Percentiles rank a stretch among this genome's conserved stretches.
Evolutionary conservation across 257 asterid genomes (phyloP).

Genomic region (Petunia axillaris): DNA sequence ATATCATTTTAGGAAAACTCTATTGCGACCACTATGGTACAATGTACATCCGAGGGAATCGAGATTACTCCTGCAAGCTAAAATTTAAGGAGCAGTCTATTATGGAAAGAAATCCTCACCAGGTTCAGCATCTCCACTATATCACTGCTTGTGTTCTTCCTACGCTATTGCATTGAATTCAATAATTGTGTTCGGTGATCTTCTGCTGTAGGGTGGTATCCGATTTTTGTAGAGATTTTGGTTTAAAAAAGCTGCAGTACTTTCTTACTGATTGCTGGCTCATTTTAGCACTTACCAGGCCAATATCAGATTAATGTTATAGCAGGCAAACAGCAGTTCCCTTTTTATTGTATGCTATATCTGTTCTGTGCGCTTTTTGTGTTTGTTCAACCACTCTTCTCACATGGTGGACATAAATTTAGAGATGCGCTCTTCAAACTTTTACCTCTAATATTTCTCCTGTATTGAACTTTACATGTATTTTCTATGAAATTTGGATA

Average conservation of each 20-base stretch:
- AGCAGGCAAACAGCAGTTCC: neutral
- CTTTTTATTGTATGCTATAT: neutral
- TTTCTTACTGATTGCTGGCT: neutral
- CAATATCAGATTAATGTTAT: neutral
- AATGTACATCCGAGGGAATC: conserved; percentile 30
- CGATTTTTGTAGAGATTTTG: neutral
- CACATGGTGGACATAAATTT: no score
- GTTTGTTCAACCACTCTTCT: no score
- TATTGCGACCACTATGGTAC: conserved; percentile 32
- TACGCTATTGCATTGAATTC: neutral
- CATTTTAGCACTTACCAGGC: neutral
- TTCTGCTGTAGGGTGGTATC: neutral
- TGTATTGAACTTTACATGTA: no score
- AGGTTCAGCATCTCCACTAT: conserved; percentile 20
- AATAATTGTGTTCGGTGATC: neutral
- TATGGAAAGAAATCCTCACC: conserved; percentile 31
- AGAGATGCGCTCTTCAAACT: no score
- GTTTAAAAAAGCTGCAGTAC: neutral
- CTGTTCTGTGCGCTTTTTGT: no score
- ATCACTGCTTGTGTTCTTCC: neutral
- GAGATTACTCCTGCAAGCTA: conserved; percentile 30
- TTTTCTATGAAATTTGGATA: no score
- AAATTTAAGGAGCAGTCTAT: conserved; percentile 32
- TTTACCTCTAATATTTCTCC: no score
- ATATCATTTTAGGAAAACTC: conserved; percentile 31